These are phyloP conservation scores for Balansia obtecta DNA, from an alignment of 2,329 filamentous ascomycete species.

Conservation along the genomic window DNA sequence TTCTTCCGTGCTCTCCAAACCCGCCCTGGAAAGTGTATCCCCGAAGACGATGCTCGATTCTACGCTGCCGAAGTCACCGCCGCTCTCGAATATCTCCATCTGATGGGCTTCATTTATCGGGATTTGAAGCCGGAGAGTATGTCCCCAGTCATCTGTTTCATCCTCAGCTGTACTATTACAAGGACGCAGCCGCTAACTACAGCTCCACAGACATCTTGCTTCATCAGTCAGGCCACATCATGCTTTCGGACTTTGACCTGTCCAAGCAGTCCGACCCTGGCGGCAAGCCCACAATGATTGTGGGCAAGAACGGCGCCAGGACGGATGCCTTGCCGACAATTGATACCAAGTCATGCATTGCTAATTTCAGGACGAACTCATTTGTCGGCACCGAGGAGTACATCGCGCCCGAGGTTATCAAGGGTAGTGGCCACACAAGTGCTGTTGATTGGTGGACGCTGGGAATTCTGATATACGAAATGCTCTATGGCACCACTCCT, in stretches of 20 bases:
- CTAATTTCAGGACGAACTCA: conserved; percentile 94
- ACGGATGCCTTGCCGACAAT: conserved; percentile 87
- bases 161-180: too few relatives aligned
- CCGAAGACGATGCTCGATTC: conserved; percentile 92
- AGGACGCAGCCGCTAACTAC: background rate
- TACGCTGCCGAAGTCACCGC: conserved; percentile 97
- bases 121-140: conserved; percentile 96
- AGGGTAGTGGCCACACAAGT: conserved; percentile 94
- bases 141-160: conserved; percentile 24
- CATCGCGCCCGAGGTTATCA: conserved; percentile 97
- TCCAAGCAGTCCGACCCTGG: conserved; percentile 95
- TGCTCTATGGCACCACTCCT: conserved; percentile 95
- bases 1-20: conserved; percentile 97
- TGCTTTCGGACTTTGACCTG: conserved; percentile 97
- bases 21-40: conserved; percentile 90
- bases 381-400: conserved; percentile 99
- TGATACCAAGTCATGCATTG: conserved; percentile 96
- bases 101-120: conserved; percentile 99
- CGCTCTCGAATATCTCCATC: conserved; percentile 86
- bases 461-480: conserved; percentile 95
- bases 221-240: conserved; percentile 98
- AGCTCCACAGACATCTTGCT: conserved; percentile 68
- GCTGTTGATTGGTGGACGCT: conserved; percentile 99
- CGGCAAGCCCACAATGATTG: conserved; percentile 95
- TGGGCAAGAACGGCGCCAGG: conserved; percentile 78